Percentiles rank a stretch among this genome's conserved stretches.
Evolutionary conservation across 768 basidiomycete species (phyloP).

Genomic region (Crepidotus variabilis): DNA sequence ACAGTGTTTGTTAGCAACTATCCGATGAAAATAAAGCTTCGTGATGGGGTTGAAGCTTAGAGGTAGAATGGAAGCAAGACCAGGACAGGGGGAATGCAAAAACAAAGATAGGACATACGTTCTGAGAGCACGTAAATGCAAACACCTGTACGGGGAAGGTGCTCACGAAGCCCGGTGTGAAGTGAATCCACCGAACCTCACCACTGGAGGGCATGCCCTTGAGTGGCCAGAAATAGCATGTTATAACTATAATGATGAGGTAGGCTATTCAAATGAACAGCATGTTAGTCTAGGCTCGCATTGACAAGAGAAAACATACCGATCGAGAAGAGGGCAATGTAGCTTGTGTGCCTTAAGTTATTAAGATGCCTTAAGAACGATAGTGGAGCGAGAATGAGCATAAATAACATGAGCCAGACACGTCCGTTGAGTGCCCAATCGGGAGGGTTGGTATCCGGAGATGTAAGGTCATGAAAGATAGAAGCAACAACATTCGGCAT

Average conservation of each 20-base stretch:
- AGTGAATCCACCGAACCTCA: slow-evolving; percentile 66
- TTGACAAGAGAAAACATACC: slow-evolving; percentile 50
- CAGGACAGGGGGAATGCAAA: neutral
- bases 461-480: slow-evolving; percentile 74
- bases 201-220: slow-evolving; percentile 60
- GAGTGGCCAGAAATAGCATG: slow-evolving; percentile 74
- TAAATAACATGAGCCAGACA: slow-evolving; percentile 81
- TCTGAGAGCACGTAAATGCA: slow-evolving; percentile 90
- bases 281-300: neutral
- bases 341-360: slow-evolving; percentile 86
- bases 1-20: slow-evolving; percentile 3
- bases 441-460: slow-evolving; percentile 61
- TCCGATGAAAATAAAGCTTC: neutral
- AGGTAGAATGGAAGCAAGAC: neutral
- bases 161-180: slow-evolving; percentile 74
- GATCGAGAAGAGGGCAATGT: slow-evolving; percentile 86
- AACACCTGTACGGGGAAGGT: slow-evolving; percentile 94
- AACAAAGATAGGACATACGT: slow-evolving; percentile 46
- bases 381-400: slow-evolving; percentile 75
- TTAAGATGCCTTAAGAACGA: slow-evolving; percentile 82
- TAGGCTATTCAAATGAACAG: slow-evolving; percentile 45
- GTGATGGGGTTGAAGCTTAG: neutral
- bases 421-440: slow-evolving; percentile 72
- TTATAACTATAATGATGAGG: slow-evolving; percentile 74
- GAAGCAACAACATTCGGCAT: slow-evolving; percentile 89